Evolutionary conservation across 768 basidiomycete species (phyloP).

Genomic region (Dictyophora rubrovolvata): DNA sequence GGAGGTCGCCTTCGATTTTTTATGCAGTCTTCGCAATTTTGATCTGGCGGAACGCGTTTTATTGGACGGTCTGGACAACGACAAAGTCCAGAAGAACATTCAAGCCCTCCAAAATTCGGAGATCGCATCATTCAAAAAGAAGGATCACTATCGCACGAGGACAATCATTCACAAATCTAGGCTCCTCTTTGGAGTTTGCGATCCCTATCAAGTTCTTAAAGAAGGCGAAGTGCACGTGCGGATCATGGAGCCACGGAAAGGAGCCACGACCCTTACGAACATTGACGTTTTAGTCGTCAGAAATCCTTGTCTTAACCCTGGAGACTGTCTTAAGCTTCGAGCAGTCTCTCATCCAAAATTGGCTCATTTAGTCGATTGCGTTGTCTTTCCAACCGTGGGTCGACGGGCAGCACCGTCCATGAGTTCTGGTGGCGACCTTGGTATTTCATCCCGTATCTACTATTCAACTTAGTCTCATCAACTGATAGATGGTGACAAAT

Average conservation of each 20-base stretch:
- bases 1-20: slow-evolving; percentile 44
- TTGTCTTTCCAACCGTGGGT: slow-evolving; percentile 50
- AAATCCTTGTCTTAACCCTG: slow-evolving; percentile 63
- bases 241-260: slow-evolving; percentile 40
- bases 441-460: too few species aligned
- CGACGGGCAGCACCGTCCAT: too few species aligned
- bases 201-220: slow-evolving; percentile 50
- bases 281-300: slow-evolving; percentile 54
- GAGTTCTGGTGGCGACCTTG: too few species aligned
- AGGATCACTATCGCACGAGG: slow-evolving; percentile 38
- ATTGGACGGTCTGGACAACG: slow-evolving; percentile 40
- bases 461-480: slow-evolving; percentile 22
- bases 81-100: slow-evolving; percentile 32
- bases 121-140: slow-evolving; percentile 36
- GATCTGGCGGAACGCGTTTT: slow-evolving; percentile 41
- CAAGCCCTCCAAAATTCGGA: slow-evolving; percentile 37
- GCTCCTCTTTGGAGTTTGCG: slow-evolving; percentile 56
- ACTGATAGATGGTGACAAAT: slow-evolving; percentile 49
- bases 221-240: slow-evolving; percentile 59
- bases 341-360: slow-evolving; percentile 43
- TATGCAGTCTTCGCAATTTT: slow-evolving; percentile 40
- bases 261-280: slow-evolving; percentile 45
- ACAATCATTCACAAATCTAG: slow-evolving; percentile 57
- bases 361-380: slow-evolving; percentile 51
- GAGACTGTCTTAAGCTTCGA: slow-evolving; percentile 54